Evolutionary conservation across 2,329 filamentous ascomycete species (phyloP).

Genomic region (Whalleya microplaca): DNA sequence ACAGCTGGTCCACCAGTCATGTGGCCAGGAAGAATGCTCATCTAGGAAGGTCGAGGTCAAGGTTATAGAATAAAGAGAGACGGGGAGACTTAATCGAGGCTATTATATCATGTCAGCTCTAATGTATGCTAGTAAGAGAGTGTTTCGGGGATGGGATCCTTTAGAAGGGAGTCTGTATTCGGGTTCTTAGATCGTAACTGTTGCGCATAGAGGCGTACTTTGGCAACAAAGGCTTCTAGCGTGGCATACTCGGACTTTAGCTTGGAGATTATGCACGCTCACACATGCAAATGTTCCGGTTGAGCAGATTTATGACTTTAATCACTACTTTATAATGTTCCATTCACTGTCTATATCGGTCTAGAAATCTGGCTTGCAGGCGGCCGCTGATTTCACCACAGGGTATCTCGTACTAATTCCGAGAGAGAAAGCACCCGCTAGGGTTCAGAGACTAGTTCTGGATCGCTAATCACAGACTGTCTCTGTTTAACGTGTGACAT

Average conservation of each 20-base stretch:
- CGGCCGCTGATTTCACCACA: conserved; percentile 22
- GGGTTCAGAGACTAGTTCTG: conserved; percentile 3
- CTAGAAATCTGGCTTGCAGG: conserved; percentile 5
- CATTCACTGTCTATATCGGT: not conserved
- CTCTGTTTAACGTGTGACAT: conserved; percentile 22
- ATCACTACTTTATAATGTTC: not conserved
- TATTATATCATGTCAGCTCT: not conserved
- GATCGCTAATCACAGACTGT: conserved; percentile 1
- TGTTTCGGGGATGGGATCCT: not conserved
- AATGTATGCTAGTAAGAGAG: too few species aligned
- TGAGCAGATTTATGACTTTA: not conserved
- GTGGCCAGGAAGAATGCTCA: too few species aligned
- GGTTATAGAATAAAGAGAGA: not conserved
- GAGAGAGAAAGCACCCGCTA: not conserved
- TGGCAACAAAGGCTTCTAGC: too few species aligned
- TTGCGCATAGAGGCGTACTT: not conserved
- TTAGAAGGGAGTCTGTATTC: not conserved
- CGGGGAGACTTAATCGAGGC: not conserved
- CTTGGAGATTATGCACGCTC: not conserved
- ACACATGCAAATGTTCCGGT: not conserved
- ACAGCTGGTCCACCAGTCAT: too few species aligned
- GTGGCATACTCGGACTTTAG: too few species aligned
- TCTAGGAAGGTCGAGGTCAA: too few species aligned
- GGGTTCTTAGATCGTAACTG: not conserved
- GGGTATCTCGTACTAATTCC: not conserved